phyloP scores from a whole-genome alignment of 2,329 filamentous ascomycete genomes.

The Rhytidhysteron rufulum region DNA sequence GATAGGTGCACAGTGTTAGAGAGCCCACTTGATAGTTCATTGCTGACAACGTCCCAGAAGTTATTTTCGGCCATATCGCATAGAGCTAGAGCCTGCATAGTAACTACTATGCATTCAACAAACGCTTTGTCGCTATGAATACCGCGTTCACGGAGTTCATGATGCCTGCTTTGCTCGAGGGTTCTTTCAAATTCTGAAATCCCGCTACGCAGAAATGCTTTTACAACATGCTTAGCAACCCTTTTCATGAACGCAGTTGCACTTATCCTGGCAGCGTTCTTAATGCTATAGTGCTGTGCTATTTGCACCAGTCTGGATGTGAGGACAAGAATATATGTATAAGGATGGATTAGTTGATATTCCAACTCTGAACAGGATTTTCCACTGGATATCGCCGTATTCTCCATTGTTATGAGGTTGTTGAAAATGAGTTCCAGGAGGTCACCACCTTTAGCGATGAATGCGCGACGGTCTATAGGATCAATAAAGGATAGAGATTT shows the following conservation, averaged over 20 bases:
- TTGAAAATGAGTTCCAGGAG: conserved; percentile 36
- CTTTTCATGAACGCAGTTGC: conserved; percentile 28
- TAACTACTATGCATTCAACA: conserved; percentile 46
- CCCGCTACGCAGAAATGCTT: conserved; percentile 28
- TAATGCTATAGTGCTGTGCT: conserved; percentile 20
- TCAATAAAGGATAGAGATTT: conserved; percentile 51
- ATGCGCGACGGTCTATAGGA: conserved; percentile 49
- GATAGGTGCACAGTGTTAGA: conserved; percentile 20
- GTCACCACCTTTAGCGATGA: conserved; percentile 40
- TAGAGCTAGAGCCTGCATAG: conserved; percentile 40
- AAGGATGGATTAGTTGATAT: conserved; percentile 8
- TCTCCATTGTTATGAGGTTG: conserved; percentile 13
- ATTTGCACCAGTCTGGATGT: conserved; percentile 28
- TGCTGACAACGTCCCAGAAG: conserved; percentile 45
- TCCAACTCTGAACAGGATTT: background rate
- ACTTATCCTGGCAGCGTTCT: conserved; percentile 11
- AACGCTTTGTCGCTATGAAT: conserved; percentile 42
- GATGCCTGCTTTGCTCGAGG: conserved; percentile 43
- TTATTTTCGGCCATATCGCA: conserved; percentile 22
- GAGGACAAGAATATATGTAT: conserved; percentile 29
- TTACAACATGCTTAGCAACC: conserved; percentile 35
- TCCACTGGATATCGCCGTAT: conserved; percentile 6
- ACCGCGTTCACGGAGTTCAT: conserved; percentile 44
- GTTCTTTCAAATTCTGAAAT: conserved; percentile 38
- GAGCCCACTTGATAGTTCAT: conserved; percentile 22